Base-by-base conservation (phyloP, 306 rosid genomes). In the Pueraria montana region DNA sequence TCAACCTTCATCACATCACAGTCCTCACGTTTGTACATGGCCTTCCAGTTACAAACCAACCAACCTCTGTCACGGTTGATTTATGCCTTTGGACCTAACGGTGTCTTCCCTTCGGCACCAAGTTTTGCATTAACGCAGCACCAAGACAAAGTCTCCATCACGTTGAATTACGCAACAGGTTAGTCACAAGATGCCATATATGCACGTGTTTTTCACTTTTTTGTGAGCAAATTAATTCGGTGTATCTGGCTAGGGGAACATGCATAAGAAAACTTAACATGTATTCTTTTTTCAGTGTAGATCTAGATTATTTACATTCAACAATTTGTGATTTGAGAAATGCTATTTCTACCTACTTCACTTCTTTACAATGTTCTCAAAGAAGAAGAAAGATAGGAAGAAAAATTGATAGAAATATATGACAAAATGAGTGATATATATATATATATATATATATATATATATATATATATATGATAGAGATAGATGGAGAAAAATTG, bases 121-220 rank as follows among this genome's bases (percentile, higher is more conserved):
- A 72, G 83, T 59, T 91, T 73, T 84, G 69, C 77, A 70, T 69
- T 93, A 64, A 16, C 52, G 0, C 76, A 86, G 77, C 97, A 93
- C 72, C 84, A 67, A 36, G 84, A 88, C 79, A 90, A 85, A 82
- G 72, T 77, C 72, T 72, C 90, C 20, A 79, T 89, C 34, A 65
- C 81, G 27, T 58, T 93, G 26, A 84, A 93, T 81, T 93, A 93
- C 24, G 83, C 77, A 20, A 77, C 91, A 84, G 97, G 97, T 84
- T 53, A 74, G 89, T 63, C 26, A 49, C 73, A 49, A 74, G 6
- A 74, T 43, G 8, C 10, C 81, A 74, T n/a, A n/a, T n/a, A n/a
- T 66, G 20, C 69, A 52, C 13, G 4, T 74, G 34, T 30, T 34
- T n/a, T 30, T 10, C 64, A 0, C 1, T 21, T 21, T 45, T 34